Evolutionary conservation across 768 basidiomycete species (phyloP), one percentile per base, ranked within the genome.

Genomic region (Russula brevipes): DNA sequence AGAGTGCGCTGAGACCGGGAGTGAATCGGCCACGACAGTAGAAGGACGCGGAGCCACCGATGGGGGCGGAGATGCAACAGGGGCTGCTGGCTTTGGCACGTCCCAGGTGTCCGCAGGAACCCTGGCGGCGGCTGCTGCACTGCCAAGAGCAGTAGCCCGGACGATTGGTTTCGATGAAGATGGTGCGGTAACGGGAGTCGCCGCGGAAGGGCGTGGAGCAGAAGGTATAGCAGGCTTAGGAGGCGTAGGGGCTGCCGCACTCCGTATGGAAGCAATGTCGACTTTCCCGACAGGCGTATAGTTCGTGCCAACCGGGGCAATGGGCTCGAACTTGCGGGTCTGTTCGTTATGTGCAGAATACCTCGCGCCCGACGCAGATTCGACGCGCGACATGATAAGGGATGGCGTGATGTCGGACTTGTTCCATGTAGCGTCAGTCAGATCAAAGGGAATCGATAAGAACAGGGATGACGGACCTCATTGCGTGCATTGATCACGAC

Each of bases 401-500:
- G 79, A 77, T 0, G 94, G 89, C 0, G 84, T 75, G 24, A 98
- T 90, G 75, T 98, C 96, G 54, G 80, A 81, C 89, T 93, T n/a
- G n/a, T 67, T 36, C 41, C n/a, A 6, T 14, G 44, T n/a, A 41
- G 24, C 31, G 8, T 49, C 16, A 49, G 12, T 41, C 16, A 53
- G 45, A 42, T 61, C 16, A 45, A 54, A 19, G 5, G 30, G 55
- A 46, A 12, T 24, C 6, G 4, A 57, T 19, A 24, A 5, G 44
- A 33, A 54, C 11, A 19, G 6, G 8, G 19, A 16, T 44, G 9
- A 73, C 80, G 24, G 39, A 90, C 91, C 81, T 95, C 93, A 68
- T 89, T 91, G 59, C 94, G 82, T 16, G 94, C 94, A 67, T 77
- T 89, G 75, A 95, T 82, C 24, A 91, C 88, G 66, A 95, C 88